phyloP scores from a whole-genome alignment of 768 basidiomycete genomes.

The Trametes cingulata region DNA sequence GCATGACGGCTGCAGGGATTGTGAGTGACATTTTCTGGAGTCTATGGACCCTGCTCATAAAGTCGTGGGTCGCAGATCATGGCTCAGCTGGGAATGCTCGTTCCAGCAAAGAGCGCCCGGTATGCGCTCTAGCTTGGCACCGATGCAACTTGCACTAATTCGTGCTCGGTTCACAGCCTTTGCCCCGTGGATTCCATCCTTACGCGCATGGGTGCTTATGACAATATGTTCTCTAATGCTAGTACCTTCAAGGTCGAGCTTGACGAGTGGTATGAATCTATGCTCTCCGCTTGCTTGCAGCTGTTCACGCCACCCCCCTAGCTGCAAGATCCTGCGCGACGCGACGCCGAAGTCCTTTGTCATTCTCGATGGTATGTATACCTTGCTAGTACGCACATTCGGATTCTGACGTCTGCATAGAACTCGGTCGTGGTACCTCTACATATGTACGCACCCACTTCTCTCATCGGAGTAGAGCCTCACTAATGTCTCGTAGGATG shows the following conservation, averaged over 20 bases:
- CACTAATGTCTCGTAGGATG: slow-evolving; percentile 57
- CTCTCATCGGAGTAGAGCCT: background rate
- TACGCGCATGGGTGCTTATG: slow-evolving; percentile 98
- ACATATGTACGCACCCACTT: slow-evolving; percentile 64
- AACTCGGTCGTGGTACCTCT: slow-evolving; percentile 93
- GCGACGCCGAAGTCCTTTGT: slow-evolving; percentile 94
- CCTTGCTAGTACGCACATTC: background rate
- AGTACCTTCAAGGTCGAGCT: slow-evolving; percentile 99
- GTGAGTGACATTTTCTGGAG: slow-evolving; percentile 41
- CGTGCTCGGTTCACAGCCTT: slow-evolving; percentile 49
- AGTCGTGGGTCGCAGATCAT: slow-evolving; percentile 54
- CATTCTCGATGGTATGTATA: slow-evolving; percentile 81
- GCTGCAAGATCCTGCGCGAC: slow-evolving; percentile 91
- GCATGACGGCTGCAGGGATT: slow-evolving; percentile 95
- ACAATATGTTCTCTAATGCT: slow-evolving; percentile 92
- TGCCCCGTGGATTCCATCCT: slow-evolving; percentile 90
- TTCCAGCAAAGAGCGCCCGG: slow-evolving; percentile 84
- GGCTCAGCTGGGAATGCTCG: slow-evolving; percentile 95
- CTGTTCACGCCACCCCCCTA: slow-evolving; percentile 34
- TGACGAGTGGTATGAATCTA: slow-evolving; percentile 80
- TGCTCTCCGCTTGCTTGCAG: background rate
- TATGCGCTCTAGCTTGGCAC: slow-evolving; percentile 35
- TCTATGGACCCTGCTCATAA: background rate
- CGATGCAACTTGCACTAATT: slow-evolving; percentile 1
- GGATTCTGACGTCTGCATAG: slow-evolving; percentile 39